Evolutionary conservation across 495 filamentous ascomycete species (phyloP).

Genomic region (Monascus purpureus): DNA sequence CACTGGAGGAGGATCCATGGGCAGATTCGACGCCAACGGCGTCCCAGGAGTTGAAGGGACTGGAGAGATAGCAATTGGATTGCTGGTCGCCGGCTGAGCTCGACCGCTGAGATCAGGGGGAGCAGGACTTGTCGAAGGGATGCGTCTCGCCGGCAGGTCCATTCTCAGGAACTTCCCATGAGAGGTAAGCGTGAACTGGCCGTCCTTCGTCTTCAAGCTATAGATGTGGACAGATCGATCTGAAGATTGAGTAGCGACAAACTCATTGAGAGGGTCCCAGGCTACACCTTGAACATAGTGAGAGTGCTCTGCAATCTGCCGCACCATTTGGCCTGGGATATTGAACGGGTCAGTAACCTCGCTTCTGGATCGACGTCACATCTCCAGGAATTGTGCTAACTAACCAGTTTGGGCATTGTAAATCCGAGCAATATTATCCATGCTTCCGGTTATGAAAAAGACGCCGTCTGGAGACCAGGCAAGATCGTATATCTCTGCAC

Average conservation of each 20-base stretch:
- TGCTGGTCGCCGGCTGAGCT: slow-evolving; percentile 42
- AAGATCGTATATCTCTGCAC: slow-evolving; percentile 92
- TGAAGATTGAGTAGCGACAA: slow-evolving; percentile 93
- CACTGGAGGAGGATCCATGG: slow-evolving; percentile 93
- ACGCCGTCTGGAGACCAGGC: slow-evolving; percentile 95
- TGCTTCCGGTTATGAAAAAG: slow-evolving; percentile 96
- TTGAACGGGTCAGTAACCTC: slow-evolving; percentile 1
- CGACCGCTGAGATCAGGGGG: slow-evolving; percentile 59
- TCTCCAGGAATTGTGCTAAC: slow-evolving; percentile 12
- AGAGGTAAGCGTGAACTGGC: slow-evolving; percentile 76
- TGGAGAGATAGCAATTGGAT: slow-evolving; percentile 56
- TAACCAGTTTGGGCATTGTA: slow-evolving; percentile 89
- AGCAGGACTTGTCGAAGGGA: slow-evolving; percentile 86
- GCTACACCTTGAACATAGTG: slow-evolving; percentile 98
- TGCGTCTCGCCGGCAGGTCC: slow-evolving; percentile 78
- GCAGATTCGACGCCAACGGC: slow-evolving; percentile 72
- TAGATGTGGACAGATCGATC: slow-evolving; percentile 98
- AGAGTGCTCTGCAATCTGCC: slow-evolving; percentile 96
- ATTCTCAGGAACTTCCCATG: slow-evolving; percentile 68
- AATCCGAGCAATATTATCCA: slow-evolving; percentile 96
- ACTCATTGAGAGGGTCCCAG: slow-evolving; percentile 98
- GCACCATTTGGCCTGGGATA: slow-evolving; percentile 62
- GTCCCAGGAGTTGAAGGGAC: slow-evolving; percentile 90
- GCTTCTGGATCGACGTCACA: background rate
- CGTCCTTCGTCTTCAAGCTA: slow-evolving; percentile 88